These are phyloP conservation scores for Nitzschia sp. DNA, from an alignment of 108 stramenopile genomes.

Conservation along the genomic window DNA sequence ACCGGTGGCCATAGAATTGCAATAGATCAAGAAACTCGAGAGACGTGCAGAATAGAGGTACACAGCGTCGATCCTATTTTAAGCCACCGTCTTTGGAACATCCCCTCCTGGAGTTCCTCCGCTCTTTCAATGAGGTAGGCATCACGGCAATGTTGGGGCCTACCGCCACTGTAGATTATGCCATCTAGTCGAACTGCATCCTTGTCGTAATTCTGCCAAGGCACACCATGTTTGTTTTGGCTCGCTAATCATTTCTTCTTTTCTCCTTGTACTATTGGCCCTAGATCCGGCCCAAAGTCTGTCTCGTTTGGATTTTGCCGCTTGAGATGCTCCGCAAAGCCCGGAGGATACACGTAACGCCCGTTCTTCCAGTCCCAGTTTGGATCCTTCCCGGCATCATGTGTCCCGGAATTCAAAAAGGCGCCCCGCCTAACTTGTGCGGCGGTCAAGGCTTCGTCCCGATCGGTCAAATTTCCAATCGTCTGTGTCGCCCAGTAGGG, in stretches of 20 bases:
- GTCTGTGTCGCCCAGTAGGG: conserved; percentile 47
- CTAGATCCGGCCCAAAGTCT: conserved; percentile 47
- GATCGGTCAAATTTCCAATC: conserved; percentile 50
- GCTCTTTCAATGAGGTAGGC: too few relatives aligned
- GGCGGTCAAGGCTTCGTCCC: conserved; percentile 60
- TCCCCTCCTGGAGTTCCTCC: too few relatives aligned
- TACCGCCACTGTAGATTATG: too few relatives aligned
- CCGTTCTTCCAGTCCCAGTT: conserved; percentile 82
- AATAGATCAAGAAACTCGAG: too few relatives aligned
- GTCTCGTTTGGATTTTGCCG: conserved; percentile 57
- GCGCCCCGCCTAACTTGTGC: conserved; percentile 76
- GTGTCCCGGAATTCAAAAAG: conserved; percentile 71
- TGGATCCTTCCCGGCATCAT: conserved; percentile 80
- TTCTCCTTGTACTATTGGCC: conserved; percentile 39
- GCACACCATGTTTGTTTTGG: too few relatives aligned
- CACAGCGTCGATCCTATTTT: too few relatives aligned
- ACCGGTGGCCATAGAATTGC: too few relatives aligned
- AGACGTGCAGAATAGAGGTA: too few relatives aligned
- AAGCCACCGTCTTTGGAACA: too few relatives aligned
- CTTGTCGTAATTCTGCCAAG: too few relatives aligned
- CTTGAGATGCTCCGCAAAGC: conserved; percentile 60
- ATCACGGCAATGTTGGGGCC: too few relatives aligned
- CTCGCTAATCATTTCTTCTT: background rate
- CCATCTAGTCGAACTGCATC: too few relatives aligned
- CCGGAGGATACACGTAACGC: conserved; percentile 57